Evolutionary conservation across 2,329 filamentous ascomycete genomes (phyloP).

Genomic region (Capronia coronata): DNA sequence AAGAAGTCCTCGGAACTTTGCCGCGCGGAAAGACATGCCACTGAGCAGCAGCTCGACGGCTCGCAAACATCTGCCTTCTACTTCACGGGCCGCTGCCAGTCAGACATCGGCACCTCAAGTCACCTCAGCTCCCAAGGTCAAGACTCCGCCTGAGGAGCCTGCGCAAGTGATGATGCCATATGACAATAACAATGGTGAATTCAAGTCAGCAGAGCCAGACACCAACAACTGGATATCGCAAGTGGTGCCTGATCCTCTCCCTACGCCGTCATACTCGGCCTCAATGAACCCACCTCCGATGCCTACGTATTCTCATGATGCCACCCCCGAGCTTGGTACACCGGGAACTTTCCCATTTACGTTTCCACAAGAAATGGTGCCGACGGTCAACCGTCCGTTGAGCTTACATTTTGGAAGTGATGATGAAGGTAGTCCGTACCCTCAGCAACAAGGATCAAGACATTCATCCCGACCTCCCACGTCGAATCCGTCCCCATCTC

Average conservation of each 20-base stretch:
- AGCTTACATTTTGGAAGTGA: slow-evolving; percentile 29
- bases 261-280: slow-evolving; percentile 22
- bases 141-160: slow-evolving; percentile 21
- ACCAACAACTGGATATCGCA: slow-evolving; percentile 16
- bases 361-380: slow-evolving; percentile 23
- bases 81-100: slow-evolving; percentile 18
- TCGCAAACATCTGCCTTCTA: slow-evolving; percentile 58
- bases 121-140: slow-evolving; percentile 27
- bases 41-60: slow-evolving; percentile 71
- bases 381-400: slow-evolving; percentile 19
- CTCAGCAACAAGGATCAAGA: slow-evolving; percentile 20
- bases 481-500: slow-evolving; percentile 27
- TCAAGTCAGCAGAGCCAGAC: slow-evolving; percentile 15
- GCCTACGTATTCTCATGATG: slow-evolving; percentile 21
- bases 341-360: slow-evolving; percentile 24
- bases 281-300: slow-evolving; percentile 23
- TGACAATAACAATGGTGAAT: slow-evolving; percentile 12
- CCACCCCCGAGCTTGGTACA: slow-evolving; percentile 24
- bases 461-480: slow-evolving; percentile 28
- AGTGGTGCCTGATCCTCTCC: slow-evolving; percentile 20
- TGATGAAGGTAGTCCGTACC: slow-evolving; percentile 27
- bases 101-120: slow-evolving; percentile 26
- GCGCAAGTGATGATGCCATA: slow-evolving; percentile 15
- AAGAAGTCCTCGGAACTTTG: slow-evolving; percentile 88
- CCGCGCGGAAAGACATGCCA: slow-evolving; percentile 86